Conservation (phyloP, 441 rosid species). For the Corymbia calophylla region DNA sequence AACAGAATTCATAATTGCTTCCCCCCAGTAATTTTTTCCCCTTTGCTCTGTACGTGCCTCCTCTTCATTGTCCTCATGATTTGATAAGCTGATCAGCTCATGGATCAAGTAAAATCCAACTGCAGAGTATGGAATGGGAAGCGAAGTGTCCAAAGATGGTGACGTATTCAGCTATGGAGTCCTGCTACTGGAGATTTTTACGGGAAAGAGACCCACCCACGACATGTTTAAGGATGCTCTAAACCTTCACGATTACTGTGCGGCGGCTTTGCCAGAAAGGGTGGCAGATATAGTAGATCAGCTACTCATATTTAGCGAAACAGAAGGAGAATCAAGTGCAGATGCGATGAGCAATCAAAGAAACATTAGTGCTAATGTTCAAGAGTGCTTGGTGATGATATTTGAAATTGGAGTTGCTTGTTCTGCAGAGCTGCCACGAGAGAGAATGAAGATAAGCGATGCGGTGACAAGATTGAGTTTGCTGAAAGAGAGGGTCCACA, state of each 20-base stretch:
- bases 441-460: background rate
- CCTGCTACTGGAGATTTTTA: background rate
- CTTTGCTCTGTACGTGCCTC: background rate
- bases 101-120: background rate
- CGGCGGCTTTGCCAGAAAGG: background rate
- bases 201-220: conserved; percentile 3
- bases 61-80: background rate
- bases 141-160: background rate
- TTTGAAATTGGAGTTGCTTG: conserved; percentile 1
- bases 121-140: conserved; percentile 1
- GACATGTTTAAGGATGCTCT: background rate
- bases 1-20: background rate
- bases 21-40: background rate
- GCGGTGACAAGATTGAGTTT: background rate
- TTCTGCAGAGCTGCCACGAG: background rate
- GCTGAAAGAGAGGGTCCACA: background rate
- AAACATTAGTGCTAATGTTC: background rate
- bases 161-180: conserved; percentile 6
- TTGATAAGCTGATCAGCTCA: background rate
- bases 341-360: background rate
- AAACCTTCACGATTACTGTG: background rate
- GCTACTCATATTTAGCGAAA: fast-evolving
- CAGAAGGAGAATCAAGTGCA: background rate
- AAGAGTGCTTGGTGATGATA: background rate
- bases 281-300: background rate